Percentiles rank a stretch among this genome's conserved stretches.
These are phyloP conservation scores for Venustampulla echinocandica DNA, from an alignment of 495 filamentous ascomycete species.

Conservation along the genomic window DNA sequence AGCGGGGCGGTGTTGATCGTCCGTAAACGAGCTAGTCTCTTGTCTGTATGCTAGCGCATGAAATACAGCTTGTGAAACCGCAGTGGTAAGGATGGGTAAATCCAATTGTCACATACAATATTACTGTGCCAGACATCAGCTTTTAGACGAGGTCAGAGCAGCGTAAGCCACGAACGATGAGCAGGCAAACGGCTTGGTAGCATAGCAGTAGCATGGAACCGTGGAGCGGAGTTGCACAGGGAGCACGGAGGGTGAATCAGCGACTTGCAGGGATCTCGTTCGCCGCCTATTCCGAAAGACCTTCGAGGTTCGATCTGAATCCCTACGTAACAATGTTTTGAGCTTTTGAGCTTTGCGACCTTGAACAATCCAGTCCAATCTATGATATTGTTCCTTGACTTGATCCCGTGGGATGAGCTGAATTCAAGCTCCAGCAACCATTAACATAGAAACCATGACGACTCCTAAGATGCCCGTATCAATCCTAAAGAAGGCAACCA, in stretches of 20 bases:
- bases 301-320: background rate
- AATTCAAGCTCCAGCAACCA: too few relatives aligned
- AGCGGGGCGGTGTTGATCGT: slow-evolving; percentile 21
- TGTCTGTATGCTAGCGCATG: slow-evolving; percentile 27
- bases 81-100: slow-evolving; percentile 16
- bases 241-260: background rate
- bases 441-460: slow-evolving; percentile 12
- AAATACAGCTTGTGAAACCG: slow-evolving; percentile 16
- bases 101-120: background rate
- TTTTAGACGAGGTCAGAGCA: slow-evolving; percentile 1
- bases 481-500: slow-evolving; percentile 26
- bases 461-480: slow-evolving; percentile 17
- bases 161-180: background rate
- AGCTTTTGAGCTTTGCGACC: too few relatives aligned
- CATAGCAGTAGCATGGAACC: background rate
- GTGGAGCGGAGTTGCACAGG: background rate
- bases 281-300: background rate
- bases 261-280: background rate
- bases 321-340: too few relatives aligned
- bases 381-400: too few relatives aligned
- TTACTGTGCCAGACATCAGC: slow-evolving; percentile 11
- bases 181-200: background rate
- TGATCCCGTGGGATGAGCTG: too few relatives aligned
- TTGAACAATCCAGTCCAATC: too few relatives aligned
- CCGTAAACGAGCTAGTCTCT: slow-evolving; percentile 22